Conservation (phyloP, 2,329 filamentous ascomycete genomes). For the Drechslerella coelobrocha region DNA sequence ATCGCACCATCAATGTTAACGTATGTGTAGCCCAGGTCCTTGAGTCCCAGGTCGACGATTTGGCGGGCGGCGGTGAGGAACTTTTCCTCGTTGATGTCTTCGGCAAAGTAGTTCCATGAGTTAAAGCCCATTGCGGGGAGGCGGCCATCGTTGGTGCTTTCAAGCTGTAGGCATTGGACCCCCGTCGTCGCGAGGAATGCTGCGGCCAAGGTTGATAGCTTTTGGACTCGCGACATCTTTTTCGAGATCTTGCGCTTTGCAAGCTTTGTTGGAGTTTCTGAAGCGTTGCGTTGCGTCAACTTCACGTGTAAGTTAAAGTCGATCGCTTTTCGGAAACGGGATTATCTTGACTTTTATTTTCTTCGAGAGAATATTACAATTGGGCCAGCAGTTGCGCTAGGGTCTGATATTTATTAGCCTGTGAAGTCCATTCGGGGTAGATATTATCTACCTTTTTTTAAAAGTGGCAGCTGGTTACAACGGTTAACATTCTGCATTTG, state of each 20-base stretch:
- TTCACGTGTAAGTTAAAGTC: not conserved
- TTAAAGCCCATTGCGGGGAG: constrained; percentile 63
- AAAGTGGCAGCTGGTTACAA: too few relatives aligned
- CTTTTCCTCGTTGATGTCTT: constrained; percentile 63
- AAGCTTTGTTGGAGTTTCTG: constrained; percentile 2
- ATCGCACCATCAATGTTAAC: constrained; percentile 61
- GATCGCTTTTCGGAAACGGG: not conserved
- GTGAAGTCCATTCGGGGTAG: too few relatives aligned
- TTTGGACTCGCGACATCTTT: not conserved
- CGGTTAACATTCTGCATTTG: too few relatives aligned
- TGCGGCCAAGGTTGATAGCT: not conserved
- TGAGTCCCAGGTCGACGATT: constrained; percentile 63
- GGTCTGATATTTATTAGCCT: constrained; percentile 1
- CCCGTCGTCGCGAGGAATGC: constrained; percentile 12
- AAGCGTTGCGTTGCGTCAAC: not conserved
- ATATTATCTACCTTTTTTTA: constrained; percentile 3
- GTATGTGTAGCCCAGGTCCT: constrained; percentile 66
- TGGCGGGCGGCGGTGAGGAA: constrained; percentile 62
- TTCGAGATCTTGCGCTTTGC: not conserved
- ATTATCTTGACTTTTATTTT: not conserved
- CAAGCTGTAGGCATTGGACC: constrained; percentile 22
- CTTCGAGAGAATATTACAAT: not conserved
- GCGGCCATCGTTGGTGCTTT: constrained; percentile 35
- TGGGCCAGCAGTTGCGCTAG: not conserved
- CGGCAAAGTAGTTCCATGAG: constrained; percentile 65